A percentile compares a stretch with the other conserved stretches of the same genome.
Conservation (phyloP, 371 early-diverging fungal species). For the Apophysomyces variabilis region DNA sequence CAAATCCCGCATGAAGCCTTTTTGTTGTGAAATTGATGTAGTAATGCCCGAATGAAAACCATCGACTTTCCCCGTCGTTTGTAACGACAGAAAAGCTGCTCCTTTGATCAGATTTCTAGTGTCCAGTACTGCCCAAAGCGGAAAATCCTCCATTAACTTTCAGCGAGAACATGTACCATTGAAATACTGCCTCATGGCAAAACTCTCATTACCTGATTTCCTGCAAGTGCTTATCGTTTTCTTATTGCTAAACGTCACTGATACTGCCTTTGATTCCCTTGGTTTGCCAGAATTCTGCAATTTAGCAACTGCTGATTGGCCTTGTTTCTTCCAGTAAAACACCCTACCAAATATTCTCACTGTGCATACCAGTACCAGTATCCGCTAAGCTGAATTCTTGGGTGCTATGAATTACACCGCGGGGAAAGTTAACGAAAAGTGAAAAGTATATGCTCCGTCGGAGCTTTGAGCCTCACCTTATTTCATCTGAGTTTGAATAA, state of each 20-base stretch:
- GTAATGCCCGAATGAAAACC: slow-evolving; percentile 6
- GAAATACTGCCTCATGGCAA: neutral
- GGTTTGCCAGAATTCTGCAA: neutral
- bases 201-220: neutral
- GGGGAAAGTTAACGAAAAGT: neutral
- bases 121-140: slow-evolving; percentile 3
- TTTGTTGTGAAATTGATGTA: slow-evolving; percentile 1
- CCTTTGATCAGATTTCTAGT: slow-evolving; percentile 9
- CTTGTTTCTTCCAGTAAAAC: neutral
- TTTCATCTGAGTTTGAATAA: slow-evolving; percentile 1
- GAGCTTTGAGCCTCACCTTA: slow-evolving; percentile 4
- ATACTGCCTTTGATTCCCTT: slow-evolving; percentile 11
- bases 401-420: slow-evolving; percentile 2
- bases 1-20: slow-evolving; percentile 10
- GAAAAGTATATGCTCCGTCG: neutral
- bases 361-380: slow-evolving; percentile 8
- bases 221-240: neutral
- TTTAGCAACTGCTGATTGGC: neutral
- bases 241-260: slow-evolving; percentile 6
- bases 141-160: neutral
- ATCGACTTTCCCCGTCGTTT: slow-evolving; percentile 10
- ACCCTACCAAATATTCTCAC: slow-evolving; percentile 4
- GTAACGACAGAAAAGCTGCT: slow-evolving; percentile 8
- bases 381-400: neutral
- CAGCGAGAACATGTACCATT: neutral